Evolutionary conservation across 2,329 filamentous ascomycete species (phyloP).

Genomic region (Hypomyces perniciosus): DNA sequence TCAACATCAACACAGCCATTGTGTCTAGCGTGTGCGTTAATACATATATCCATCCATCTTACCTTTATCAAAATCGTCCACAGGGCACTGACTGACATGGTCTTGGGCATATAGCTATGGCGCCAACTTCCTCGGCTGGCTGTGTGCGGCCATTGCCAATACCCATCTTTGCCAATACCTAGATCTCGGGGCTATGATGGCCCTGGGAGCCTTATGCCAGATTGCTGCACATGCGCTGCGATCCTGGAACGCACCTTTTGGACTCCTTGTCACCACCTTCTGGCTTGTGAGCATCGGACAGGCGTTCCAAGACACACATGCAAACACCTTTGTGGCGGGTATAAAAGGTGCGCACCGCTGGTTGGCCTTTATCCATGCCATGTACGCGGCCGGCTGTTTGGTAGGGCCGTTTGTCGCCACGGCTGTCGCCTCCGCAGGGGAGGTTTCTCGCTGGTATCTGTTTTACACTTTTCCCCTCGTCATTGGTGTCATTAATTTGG

Average conservation of each 20-base stretch:
- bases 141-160: conserved; percentile 52
- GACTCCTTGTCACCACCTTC: conserved; percentile 52
- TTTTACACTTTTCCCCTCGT: conserved; percentile 53
- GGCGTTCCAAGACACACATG: conserved; percentile 58
- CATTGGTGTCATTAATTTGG: conserved; percentile 45
- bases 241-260: conserved; percentile 51
- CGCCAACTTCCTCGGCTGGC: conserved; percentile 54
- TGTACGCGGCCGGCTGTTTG: conserved; percentile 53
- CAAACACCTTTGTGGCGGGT: conserved; percentile 54
- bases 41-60: neutral
- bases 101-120: conserved; percentile 36
- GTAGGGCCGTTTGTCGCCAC: conserved; percentile 51
- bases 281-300: conserved; percentile 53
- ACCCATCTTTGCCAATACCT: conserved; percentile 47
- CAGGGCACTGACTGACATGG: neutral
- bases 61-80: neutral
- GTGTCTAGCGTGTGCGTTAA: conserved; percentile 43
- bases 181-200: conserved; percentile 50
- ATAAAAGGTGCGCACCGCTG: conserved; percentile 48
- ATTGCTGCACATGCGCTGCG: conserved; percentile 48
- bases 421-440: conserved; percentile 37
- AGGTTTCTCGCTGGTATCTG: conserved; percentile 41
- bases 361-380: conserved; percentile 59
- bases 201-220: conserved; percentile 51
- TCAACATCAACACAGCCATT: conserved; percentile 46